Conservation (phyloP, 2,329 filamentous ascomycete species). For the Lecanosticta acicola region DNA sequence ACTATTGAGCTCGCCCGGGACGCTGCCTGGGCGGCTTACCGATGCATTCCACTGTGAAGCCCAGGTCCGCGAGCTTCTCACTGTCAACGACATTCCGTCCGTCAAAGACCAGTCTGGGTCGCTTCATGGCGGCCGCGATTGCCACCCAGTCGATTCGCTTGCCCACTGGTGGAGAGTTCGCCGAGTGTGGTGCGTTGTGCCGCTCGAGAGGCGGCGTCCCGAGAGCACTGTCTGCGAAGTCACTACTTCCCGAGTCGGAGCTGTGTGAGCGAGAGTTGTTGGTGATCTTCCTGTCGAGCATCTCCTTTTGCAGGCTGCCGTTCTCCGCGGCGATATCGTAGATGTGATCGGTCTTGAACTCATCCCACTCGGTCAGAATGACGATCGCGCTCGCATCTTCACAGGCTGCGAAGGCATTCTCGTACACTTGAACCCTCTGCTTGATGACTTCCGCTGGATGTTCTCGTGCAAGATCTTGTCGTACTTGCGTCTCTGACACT, state of each 20-base stretch:
- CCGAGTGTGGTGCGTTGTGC: constrained; percentile 26
- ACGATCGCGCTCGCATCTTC: constrained; percentile 31
- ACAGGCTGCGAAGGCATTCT: constrained; percentile 31
- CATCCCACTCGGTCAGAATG: constrained; percentile 34
- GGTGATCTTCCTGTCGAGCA: constrained; percentile 1
- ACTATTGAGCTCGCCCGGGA: too few species aligned
- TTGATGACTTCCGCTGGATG: constrained; percentile 24
- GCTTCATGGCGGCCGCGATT: constrained; percentile 30
- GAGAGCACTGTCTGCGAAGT: constrained; percentile 17
- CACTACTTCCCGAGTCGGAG: constrained; percentile 1
- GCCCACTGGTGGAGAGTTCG: constrained; percentile 1
- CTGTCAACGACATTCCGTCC: constrained; percentile 34
- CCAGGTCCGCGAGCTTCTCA: constrained; percentile 28
- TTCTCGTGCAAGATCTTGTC: constrained; percentile 27
- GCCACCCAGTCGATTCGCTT: constrained; percentile 31
- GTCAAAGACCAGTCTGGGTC: constrained; percentile 35
- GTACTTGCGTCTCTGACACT: constrained; percentile 32
- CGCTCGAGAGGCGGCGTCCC: constrained; percentile 21
- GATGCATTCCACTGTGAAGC: constrained; percentile 34
- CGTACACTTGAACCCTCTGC: constrained; percentile 27
- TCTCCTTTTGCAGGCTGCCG: constrained; percentile 1
- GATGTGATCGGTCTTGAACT: constrained; percentile 31
- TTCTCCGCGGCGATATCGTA: constrained; percentile 1
- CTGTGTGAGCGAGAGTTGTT: neutral
- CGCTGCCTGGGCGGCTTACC: constrained; percentile 25